These are phyloP conservation scores for Aspergillus nidulans DNA, from an alignment of 495 filamentous ascomycete genomes.

Conservation along the genomic window DNA sequence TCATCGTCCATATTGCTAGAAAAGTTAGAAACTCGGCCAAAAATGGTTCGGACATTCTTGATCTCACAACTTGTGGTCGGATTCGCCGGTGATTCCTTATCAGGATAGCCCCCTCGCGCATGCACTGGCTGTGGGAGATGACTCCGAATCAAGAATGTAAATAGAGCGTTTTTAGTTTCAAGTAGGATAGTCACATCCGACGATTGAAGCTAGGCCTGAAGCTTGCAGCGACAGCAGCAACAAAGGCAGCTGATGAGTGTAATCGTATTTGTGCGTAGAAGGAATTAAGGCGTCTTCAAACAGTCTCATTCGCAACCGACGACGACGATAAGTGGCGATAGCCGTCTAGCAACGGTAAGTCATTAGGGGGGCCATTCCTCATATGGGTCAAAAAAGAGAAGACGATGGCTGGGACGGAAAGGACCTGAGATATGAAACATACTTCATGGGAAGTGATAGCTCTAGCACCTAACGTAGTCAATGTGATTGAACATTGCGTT, in stretches of 20 bases:
- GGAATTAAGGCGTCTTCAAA: background rate
- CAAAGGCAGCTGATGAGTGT: background rate
- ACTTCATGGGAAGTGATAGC: constrained; percentile 1
- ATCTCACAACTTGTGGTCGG: constrained; percentile 1
- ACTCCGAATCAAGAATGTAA: background rate
- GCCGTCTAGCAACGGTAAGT: background rate
- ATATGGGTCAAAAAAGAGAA: background rate
- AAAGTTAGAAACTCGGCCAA: constrained; percentile 15
- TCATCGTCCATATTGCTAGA: constrained; percentile 22
- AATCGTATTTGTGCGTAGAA: background rate
- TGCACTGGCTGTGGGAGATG: background rate
- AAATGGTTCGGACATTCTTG: constrained; percentile 5
- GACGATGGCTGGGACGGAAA: background rate
- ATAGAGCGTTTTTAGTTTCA: background rate
- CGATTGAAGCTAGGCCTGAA: background rate
- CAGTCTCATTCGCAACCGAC: background rate
- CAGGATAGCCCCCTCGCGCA: background rate
- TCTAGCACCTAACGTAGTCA: background rate
- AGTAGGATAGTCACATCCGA: background rate
- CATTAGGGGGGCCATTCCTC: background rate
- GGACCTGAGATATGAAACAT: background rate
- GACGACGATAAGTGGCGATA: background rate
- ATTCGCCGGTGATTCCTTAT: background rate
- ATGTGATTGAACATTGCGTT: background rate
- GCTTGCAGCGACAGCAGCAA: too few relatives aligned